These are phyloP conservation scores for Effrenium voratum DNA, from an alignment of 73 alveolate species.

Conservation along the genomic window DNA sequence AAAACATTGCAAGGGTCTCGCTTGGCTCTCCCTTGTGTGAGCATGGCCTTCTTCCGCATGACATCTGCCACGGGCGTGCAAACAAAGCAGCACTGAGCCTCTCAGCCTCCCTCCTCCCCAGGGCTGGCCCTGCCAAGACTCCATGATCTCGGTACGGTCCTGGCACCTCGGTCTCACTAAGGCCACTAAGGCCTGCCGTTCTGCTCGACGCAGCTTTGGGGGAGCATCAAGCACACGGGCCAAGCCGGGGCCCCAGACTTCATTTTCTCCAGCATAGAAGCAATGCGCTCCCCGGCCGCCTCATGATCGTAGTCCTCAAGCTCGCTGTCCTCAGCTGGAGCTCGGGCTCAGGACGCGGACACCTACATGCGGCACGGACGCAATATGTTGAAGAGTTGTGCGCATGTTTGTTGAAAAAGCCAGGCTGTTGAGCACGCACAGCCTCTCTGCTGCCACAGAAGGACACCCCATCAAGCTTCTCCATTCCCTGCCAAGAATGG, in stretches of 20 bases:
- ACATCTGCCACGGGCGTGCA: not conserved
- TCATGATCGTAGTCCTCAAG: slow-evolving; percentile 82
- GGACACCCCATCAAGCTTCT: too few relatives aligned
- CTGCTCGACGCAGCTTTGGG: not conserved
- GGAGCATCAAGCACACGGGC: not conserved
- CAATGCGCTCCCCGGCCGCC: slow-evolving; percentile 84
- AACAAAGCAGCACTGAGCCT: not conserved
- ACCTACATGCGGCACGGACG: too few relatives aligned
- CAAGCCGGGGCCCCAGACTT: not conserved
- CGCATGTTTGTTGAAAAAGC: too few relatives aligned
- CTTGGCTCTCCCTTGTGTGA: not conserved
- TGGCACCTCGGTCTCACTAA: slow-evolving; percentile 27
- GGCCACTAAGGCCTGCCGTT: not conserved
- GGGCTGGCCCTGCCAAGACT: too few relatives aligned
- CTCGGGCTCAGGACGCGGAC: too few relatives aligned
- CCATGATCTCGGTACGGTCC: slow-evolving; percentile 75
- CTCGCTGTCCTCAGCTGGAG: slow-evolving; percentile 89
- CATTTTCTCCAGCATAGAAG: slow-evolving; percentile 66
- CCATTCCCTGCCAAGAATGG: too few relatives aligned
- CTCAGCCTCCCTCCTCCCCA: too few relatives aligned
- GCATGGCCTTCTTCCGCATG: too few relatives aligned
- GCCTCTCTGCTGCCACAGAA: too few relatives aligned
- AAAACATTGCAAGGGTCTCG: too few relatives aligned
- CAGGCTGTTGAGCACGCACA: too few relatives aligned
- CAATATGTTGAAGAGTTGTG: too few relatives aligned